Conservation (phyloP, 352 stramenopile genomes). For the Pythium grandisporangium region DNA sequence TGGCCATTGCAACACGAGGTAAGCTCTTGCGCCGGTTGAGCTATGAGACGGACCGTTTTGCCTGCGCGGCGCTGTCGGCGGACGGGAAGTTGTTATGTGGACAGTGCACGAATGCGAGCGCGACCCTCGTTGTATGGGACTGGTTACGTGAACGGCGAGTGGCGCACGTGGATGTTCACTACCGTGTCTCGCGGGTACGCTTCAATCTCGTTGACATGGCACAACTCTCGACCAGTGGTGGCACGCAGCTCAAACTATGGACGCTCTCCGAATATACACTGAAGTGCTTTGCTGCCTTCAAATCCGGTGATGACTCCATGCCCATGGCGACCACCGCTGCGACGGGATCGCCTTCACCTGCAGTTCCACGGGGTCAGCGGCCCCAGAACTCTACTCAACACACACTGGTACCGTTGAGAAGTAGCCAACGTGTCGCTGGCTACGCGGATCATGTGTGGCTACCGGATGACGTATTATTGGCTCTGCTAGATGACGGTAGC, state of each 20-base stretch:
- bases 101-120: constrained; percentile 39
- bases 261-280: constrained; percentile 65
- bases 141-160: constrained; percentile 62
- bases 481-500: constrained; percentile 58
- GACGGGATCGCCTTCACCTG: too few species aligned
- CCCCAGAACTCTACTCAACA: constrained; percentile 14
- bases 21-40: constrained; percentile 34
- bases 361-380: too few species aligned
- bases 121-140: constrained; percentile 68
- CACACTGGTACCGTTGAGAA: too few species aligned
- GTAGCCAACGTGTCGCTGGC: constrained; percentile 20
- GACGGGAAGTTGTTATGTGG: constrained; percentile 61
- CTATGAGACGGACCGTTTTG: constrained; percentile 43
- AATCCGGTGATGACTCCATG: constrained; percentile 64
- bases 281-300: constrained; percentile 65
- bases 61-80: constrained; percentile 39
- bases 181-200: constrained; percentile 52
- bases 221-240: constrained; percentile 63
- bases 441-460: constrained; percentile 74
- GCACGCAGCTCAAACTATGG: constrained; percentile 65
- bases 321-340: too few species aligned
- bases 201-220: constrained; percentile 79
- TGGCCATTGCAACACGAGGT: too few species aligned
- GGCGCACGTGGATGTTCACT: constrained; percentile 52
- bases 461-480: constrained; percentile 50